Evolutionary conservation across 495 filamentous ascomycete genomes (phyloP), one percentile per base, ranked within the genome.

Genomic region (Neurospora tetraspora): DNA sequence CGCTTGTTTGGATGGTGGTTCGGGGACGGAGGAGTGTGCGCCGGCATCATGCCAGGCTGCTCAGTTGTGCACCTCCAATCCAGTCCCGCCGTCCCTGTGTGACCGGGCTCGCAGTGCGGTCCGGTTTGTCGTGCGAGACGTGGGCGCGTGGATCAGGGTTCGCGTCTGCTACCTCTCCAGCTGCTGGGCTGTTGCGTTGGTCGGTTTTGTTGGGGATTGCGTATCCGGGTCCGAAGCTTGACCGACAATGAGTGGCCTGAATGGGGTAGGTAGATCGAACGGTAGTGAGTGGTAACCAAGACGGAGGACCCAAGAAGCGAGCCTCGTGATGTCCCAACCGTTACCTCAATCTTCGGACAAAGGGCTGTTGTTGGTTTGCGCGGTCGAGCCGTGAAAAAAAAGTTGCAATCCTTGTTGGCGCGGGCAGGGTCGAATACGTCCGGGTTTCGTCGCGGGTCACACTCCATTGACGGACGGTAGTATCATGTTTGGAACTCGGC

Each of bases 1-100:
- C 86, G 85, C 77, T 88, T 88, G 77, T 80, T 78, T 69, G 81
- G 83, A 71, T 83, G 81, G 53, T 78, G 78, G 69, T 78, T 77
- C 73, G 85, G 85, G 18, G 85, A 86, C 70, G 81, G 80, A 69
- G 84, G 82, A 71, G 79, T 76, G 73, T 78, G 79, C 68, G 80
- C 81, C 71, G 81, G 79, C 81, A 83, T 83, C 70, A 71, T 80
- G 73, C 74, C 76, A 69, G 43, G 71, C 47, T 73, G 72, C 53
- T 65, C 27, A 65, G 31, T 34, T 18, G 27, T 34, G 53, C 27
- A 65, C 53, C 53, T 65, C 53, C 53, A 65, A 65, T 18, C 40
- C 23, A 61, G 53, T 61, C 53, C 53, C 53, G 53, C 53, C 23
- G 53, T 65, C 53, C 53, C 27, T 65, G 53, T 65, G 7, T 65